Evolutionary conservation across 345 rosid genomes (phyloP).

Genomic region (Odontarrhena argentea): DNA sequence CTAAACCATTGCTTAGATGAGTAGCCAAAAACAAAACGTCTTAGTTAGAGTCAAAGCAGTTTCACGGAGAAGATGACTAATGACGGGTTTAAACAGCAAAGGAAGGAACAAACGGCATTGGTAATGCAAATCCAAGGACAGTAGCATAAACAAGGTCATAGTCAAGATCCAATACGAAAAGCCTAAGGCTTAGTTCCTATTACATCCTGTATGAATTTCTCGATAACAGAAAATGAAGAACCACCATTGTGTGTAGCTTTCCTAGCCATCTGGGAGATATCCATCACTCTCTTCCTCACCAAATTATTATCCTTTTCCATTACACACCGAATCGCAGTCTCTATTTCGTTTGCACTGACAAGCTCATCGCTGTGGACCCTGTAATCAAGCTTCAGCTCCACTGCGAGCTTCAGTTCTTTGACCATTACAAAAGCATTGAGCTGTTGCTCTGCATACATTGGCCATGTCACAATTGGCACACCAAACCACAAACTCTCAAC

Average conservation of each 20-base stretch:
- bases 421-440: conserved; percentile 42
- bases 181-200: conserved; percentile 18
- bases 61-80: too few relatives aligned
- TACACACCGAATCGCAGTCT: conserved; percentile 32
- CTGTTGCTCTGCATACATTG: conserved; percentile 47
- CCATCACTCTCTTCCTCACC: conserved; percentile 37
- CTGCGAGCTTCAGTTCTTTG: conserved; percentile 35
- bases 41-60: too few relatives aligned
- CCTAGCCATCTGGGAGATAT: conserved; percentile 22
- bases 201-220: conserved; percentile 32
- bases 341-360: conserved; percentile 42
- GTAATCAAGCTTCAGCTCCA: conserved; percentile 38
- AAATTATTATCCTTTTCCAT: conserved; percentile 33
- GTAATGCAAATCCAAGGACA: too few relatives aligned
- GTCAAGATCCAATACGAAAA: too few relatives aligned
- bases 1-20: too few relatives aligned
- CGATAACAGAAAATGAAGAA: conserved; percentile 34
- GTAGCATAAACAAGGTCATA: too few relatives aligned
- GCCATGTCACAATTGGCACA: conserved; percentile 48
- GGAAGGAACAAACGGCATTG: too few relatives aligned
- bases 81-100: too few relatives aligned
- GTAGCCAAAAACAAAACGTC: too few relatives aligned
- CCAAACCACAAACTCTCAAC: conserved; percentile 45
- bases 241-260: conserved; percentile 39
- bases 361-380: conserved; percentile 27